Evolutionary conservation across 768 basidiomycete genomes (phyloP).

Genomic region (Mycena sanguinolenta): DNA sequence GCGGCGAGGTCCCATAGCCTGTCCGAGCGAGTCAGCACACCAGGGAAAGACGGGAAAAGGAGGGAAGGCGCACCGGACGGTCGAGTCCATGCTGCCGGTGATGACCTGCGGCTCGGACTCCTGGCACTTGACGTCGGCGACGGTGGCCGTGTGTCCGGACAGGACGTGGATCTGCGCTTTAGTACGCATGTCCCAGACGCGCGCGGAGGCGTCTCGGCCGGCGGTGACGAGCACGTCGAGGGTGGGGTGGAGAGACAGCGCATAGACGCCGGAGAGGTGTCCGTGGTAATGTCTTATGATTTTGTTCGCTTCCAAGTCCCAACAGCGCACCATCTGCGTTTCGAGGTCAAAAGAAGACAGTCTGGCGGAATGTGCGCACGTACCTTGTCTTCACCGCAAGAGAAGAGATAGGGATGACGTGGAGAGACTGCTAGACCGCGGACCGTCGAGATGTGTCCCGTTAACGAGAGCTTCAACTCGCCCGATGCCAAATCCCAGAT

Average conservation of each 20-base stretch:
- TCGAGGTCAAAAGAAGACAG: neutral
- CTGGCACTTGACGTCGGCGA: slow-evolving; percentile 96
- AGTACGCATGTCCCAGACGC: slow-evolving; percentile 99
- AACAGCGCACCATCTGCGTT: slow-evolving; percentile 97
- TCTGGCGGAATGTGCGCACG: slow-evolving; percentile 17
- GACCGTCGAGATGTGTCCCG: slow-evolving; percentile 98
- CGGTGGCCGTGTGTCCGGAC: slow-evolving; percentile 93
- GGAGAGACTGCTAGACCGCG: slow-evolving; percentile 93
- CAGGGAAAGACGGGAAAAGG: neutral
- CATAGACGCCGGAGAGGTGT: slow-evolving; percentile 96
- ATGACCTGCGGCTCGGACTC: slow-evolving; percentile 98
- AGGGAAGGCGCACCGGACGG: slow-evolving; percentile 75
- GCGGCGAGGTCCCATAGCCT: slow-evolving; percentile 95
- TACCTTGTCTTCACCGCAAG: slow-evolving; percentile 98
- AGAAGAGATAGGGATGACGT: slow-evolving; percentile 97
- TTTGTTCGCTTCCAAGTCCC: slow-evolving; percentile 99
- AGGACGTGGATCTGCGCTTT: slow-evolving; percentile 96
- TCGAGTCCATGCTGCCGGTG: slow-evolving; percentile 98
- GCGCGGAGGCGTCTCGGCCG: slow-evolving; percentile 56
- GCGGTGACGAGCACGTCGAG: slow-evolving; percentile 92
- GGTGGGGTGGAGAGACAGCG: slow-evolving; percentile 93
- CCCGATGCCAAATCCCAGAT: slow-evolving; percentile 99
- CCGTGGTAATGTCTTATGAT: slow-evolving; percentile 99
- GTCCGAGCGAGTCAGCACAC: neutral
- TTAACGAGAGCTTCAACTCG: slow-evolving; percentile 96